Percentiles rank a stretch among this genome's conserved stretches.
Conservation (phyloP, 768 basidiomycete species). For the Collybiopsis luxurians region DNA sequence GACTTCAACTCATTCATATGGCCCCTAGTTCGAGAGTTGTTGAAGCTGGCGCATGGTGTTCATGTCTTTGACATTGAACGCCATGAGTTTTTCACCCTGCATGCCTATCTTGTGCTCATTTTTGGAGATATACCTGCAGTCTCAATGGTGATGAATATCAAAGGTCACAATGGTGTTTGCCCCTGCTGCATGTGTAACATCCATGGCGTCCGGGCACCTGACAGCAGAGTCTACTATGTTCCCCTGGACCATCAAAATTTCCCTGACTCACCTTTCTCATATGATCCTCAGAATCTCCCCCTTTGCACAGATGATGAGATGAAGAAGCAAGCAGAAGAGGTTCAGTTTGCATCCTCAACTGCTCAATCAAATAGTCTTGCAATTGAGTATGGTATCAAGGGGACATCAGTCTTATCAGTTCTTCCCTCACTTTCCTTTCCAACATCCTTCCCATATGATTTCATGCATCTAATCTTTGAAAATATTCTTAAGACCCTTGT, state of each 20-base stretch:
- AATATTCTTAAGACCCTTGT: conserved; percentile 18
- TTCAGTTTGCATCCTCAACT: conserved; percentile 9
- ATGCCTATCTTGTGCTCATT: conserved; percentile 22
- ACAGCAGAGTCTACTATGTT: conserved; percentile 13
- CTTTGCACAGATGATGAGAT: conserved; percentile 18
- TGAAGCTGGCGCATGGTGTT: conserved; percentile 24
- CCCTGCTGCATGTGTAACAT: conserved; percentile 28
- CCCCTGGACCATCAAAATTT: conserved; percentile 15
- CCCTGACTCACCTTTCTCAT: conserved; percentile 3
- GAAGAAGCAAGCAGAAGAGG: background rate
- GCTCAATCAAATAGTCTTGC: background rate
- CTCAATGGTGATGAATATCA: conserved; percentile 19
- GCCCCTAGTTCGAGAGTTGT: conserved; percentile 27
- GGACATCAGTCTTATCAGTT: conserved; percentile 15
- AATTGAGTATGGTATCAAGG: conserved; percentile 19
- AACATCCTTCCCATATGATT: conserved; percentile 31
- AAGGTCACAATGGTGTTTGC: conserved; percentile 25
- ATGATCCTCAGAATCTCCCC: conserved; percentile 22
- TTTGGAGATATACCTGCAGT: conserved; percentile 29
- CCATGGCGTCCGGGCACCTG: conserved; percentile 13
- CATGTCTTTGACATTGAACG: conserved; percentile 19
- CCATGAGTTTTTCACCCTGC: conserved; percentile 18
- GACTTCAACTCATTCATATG: conserved; percentile 29
- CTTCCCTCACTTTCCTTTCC: conserved; percentile 25
- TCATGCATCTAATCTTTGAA: conserved; percentile 38